Evolutionary conservation across 1,284 basidiomycete genomes (phyloP), one percentile per base, ranked within the genome.

Genomic region (Afroboletus lepidellus): DNA sequence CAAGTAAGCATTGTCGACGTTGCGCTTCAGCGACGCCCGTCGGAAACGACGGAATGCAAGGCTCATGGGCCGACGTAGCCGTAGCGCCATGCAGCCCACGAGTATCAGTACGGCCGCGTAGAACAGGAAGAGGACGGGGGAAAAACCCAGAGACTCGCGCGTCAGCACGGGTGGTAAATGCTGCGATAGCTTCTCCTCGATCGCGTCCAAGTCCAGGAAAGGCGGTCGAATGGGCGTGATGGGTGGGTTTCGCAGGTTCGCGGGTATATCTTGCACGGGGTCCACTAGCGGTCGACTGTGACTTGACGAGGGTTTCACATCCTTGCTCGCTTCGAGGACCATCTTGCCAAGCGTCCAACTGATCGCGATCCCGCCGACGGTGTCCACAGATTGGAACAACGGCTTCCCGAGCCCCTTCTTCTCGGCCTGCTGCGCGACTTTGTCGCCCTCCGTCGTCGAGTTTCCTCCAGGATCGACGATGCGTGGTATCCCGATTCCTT

Each of bases 261-360:
- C 67, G 9, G 81, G 76, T 46, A 82, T 75, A 58, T 82, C 80
- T 47, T 87, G 84, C 42, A 89, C 74, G 3, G 87, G 86, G 59
- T 90, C 88, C 32, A 77, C 77, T 20, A 90, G 67, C 8, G 87
- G 87, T 42, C 72, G 75, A 32, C 73, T 71, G 11, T 74, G 63
- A 42, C 74, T 74, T 4, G 72, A 72, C 33, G 72, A 62, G 12
- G 82, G 72, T 8, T 81, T 79, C 3, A 92, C 82, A 63, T 90
- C 90, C 59, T 89, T 91, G 72, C 90, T 93, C 11, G 96, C 96
- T 72, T 98, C 96, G 33, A 98, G 79, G 0, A 99, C 94, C 85
- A 98, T 98, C 71, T 98, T 98, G 41, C 97, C 96, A 27, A 99
- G 77, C 3, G 96, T 98, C 96, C 96, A 99, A 61, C 86, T 94